Evolutionary conservation across 164 flowering plant species (phyloP).

Genomic region (Macadamia integrifolia): DNA sequence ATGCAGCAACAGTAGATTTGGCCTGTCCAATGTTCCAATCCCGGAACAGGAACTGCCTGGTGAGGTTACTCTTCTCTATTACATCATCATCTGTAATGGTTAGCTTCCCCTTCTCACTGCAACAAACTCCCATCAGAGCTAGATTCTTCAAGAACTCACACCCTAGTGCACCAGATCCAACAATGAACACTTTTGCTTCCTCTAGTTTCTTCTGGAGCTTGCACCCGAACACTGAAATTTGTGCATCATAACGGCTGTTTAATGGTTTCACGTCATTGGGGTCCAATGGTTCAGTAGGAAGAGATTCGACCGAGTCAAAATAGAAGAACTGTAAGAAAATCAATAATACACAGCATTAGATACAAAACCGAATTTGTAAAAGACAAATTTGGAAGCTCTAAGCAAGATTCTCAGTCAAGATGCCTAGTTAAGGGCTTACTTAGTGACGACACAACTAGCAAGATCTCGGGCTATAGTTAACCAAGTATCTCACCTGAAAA

Average conservation of each 20-base stretch:
- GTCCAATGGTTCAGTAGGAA: conserved; percentile 58
- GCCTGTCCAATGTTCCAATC: conserved; percentile 97
- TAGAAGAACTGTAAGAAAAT: conserved; percentile 56
- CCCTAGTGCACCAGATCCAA: conserved; percentile 93
- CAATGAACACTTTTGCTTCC: conserved; percentile 63
- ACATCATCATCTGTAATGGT: conserved; percentile 91
- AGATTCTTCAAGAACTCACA: conserved; percentile 82
- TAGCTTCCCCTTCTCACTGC: conserved; percentile 55
- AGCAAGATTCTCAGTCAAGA: background rate
- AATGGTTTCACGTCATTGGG: conserved; percentile 53
- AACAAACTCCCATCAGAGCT: conserved; percentile 79
- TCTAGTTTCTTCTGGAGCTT: conserved; percentile 79
- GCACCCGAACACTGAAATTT: conserved; percentile 79
- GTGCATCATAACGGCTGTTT: conserved; percentile 80
- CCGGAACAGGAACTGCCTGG: conserved; percentile 85
- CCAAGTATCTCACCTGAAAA: conserved; percentile 50
- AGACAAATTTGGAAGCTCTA: too few relatives aligned
- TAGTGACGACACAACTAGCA: background rate
- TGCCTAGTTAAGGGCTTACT: background rate
- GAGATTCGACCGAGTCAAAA: conserved; percentile 81
- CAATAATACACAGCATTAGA: background rate
- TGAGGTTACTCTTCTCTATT: conserved; percentile 88
- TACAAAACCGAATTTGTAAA: background rate
- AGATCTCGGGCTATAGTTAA: background rate
- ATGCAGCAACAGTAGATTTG: conserved; percentile 85